Percentiles rank a stretch among this genome's conserved stretches.
phyloP scores from a whole-genome alignment of 495 filamentous ascomycete genomes.

The Copromyces sp. region DNA sequence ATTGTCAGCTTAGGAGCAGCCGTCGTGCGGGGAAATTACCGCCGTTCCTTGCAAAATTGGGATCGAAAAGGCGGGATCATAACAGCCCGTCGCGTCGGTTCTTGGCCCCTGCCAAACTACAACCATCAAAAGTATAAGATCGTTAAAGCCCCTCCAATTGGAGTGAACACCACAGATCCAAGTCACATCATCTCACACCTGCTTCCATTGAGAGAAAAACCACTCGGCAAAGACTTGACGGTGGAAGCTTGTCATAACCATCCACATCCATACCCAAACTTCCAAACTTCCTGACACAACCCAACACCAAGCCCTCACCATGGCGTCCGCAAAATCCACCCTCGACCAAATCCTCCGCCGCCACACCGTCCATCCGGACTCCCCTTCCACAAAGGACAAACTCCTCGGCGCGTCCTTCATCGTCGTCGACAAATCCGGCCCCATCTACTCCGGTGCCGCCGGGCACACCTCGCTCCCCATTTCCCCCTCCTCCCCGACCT shows the following conservation, averaged over 20 bases:
- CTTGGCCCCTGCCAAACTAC: not conserved
- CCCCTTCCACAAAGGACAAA: conserved; percentile 17
- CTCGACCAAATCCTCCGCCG: conserved; percentile 16
- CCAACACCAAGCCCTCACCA: not conserved
- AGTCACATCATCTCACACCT: not conserved
- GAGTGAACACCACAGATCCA: not conserved
- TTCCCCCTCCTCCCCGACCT: conserved; percentile 7
- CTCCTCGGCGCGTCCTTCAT: conserved; percentile 22
- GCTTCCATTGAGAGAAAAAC: no score
- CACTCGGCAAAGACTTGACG: no score
- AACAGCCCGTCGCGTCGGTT: not conserved
- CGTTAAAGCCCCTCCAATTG: not conserved
- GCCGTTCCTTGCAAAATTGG: not conserved
- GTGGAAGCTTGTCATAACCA: no score
- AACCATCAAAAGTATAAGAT: not conserved
- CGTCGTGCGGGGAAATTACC: not conserved
- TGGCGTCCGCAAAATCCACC: conserved; percentile 10
- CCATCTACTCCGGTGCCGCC: conserved; percentile 16
- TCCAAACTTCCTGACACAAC: not conserved
- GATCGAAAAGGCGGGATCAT: not conserved
- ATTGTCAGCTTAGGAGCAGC: not conserved
- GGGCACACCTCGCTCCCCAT: conserved; percentile 10
- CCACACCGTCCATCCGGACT: conserved; percentile 6
- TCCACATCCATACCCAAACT: not conserved
- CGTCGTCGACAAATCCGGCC: conserved; percentile 17